phyloP scores from a whole-genome alignment of 2,329 filamentous ascomycete species.

The Tolypocladium inflatum region DNA sequence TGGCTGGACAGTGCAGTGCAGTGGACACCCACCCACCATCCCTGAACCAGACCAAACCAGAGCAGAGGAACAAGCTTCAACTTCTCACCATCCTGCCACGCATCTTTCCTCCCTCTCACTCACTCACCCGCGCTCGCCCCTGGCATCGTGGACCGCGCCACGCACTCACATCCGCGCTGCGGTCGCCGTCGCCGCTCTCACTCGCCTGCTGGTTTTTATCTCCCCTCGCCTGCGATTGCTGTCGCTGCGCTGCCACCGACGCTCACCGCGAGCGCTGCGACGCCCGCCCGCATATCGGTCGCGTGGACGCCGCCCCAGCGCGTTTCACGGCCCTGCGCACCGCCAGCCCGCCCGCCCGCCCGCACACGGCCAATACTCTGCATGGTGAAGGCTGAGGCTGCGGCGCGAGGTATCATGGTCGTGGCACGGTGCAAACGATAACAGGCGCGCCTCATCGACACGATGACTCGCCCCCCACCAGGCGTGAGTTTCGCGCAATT shows the following conservation, averaged over 20 bases:
- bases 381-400: constrained; percentile 11
- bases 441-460: constrained; percentile 38
- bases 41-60: background rate
- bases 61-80: constrained; percentile 13
- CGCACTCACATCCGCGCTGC: constrained; percentile 5
- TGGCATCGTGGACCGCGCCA: constrained; percentile 9
- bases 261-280: background rate
- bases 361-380: constrained; percentile 8
- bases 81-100: constrained; percentile 11
- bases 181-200: constrained; percentile 7
- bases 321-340: constrained; percentile 8
- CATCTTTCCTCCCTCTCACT: constrained; percentile 8
- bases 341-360: constrained; percentile 3
- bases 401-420: constrained; percentile 44
- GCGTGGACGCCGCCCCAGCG: constrained; percentile 27
- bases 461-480: constrained; percentile 69
- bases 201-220: constrained; percentile 1
- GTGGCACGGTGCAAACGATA: constrained; percentile 42
- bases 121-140: background rate
- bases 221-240: background rate
- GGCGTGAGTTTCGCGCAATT: constrained; percentile 76
- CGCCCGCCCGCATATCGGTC: constrained; percentile 16
- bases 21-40: background rate
- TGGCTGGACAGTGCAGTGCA: constrained; percentile 3
- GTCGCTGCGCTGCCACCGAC: background rate